phyloP scores from a whole-genome alignment of 2,329 filamentous ascomycete species.

The Septoria linicola region DNA sequence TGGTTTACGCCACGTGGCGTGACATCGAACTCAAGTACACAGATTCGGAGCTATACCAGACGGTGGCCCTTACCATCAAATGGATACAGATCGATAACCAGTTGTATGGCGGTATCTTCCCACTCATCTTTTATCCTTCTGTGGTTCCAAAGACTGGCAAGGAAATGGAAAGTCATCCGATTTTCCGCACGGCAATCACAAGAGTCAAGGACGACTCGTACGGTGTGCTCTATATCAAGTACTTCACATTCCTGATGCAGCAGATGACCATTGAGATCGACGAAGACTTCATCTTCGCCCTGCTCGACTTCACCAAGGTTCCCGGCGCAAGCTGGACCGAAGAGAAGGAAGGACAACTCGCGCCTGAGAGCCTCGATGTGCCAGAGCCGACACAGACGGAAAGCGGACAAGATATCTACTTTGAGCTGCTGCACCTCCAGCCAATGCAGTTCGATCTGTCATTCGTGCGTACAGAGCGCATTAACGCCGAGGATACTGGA shows the following conservation, averaged over 20 bases:
- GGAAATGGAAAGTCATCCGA: slow-evolving; percentile 94
- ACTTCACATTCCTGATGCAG: slow-evolving; percentile 87
- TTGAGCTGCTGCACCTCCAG: slow-evolving; percentile 93
- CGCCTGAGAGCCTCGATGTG: slow-evolving; percentile 85
- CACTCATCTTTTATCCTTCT: slow-evolving; percentile 93
- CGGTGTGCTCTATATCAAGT: slow-evolving; percentile 97
- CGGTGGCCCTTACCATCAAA: slow-evolving; percentile 83
- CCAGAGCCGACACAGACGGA: slow-evolving; percentile 86
- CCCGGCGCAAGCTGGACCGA: slow-evolving; percentile 86
- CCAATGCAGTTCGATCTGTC: slow-evolving; percentile 97
- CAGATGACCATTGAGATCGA: slow-evolving; percentile 98
- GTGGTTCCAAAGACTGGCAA: slow-evolving; percentile 96
- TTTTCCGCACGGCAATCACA: slow-evolving; percentile 86
- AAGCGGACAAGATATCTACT: slow-evolving; percentile 91
- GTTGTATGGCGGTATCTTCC: slow-evolving; percentile 96
- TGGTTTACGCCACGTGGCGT: slow-evolving; percentile 89
- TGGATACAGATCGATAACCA: slow-evolving; percentile 99
- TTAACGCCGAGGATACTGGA: slow-evolving; percentile 94
- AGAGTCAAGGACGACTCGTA: slow-evolving; percentile 98
- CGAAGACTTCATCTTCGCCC: slow-evolving; percentile 95
- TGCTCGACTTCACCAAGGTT: slow-evolving; percentile 91
- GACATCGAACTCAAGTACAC: slow-evolving; percentile 89
- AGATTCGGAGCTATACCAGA: slow-evolving; percentile 93
- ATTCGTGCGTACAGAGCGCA: slow-evolving; percentile 91
- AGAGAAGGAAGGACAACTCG: slow-evolving; percentile 78